phyloP scores from a whole-genome alignment of 176 grass and related monocot genomes.

The Oropetium thomaeum region DNA sequence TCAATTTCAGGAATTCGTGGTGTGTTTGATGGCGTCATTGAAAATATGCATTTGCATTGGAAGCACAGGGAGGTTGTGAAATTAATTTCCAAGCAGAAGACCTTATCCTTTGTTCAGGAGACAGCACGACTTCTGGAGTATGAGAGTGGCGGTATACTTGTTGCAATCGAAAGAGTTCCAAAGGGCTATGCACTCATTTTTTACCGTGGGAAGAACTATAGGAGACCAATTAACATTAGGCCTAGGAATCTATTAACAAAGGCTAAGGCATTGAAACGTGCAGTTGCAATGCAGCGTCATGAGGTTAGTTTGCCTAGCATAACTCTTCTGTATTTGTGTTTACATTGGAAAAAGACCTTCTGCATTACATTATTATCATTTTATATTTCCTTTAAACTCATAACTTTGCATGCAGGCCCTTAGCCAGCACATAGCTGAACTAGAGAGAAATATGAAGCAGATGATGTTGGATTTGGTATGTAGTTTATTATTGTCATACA shows the following conservation, averaged over 20 bases:
- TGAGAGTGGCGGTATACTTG: conserved; percentile 93
- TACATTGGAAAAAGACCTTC: neutral
- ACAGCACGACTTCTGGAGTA: conserved; percentile 82
- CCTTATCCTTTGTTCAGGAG: conserved; percentile 72
- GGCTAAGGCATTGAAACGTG: conserved; percentile 87
- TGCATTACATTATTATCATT: neutral
- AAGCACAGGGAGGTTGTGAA: conserved; percentile 95
- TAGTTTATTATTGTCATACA: conserved; percentile 13
- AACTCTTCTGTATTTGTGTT: neutral
- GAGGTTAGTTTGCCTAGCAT: conserved; percentile 52
- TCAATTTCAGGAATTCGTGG: conserved; percentile 68
- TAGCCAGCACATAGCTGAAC: conserved; percentile 79
- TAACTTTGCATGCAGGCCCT: conserved; percentile 67
- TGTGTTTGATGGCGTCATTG: conserved; percentile 94
- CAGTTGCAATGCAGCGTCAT: conserved; percentile 97
- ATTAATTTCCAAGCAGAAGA: conserved; percentile 94
- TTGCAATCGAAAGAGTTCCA: conserved; percentile 83
- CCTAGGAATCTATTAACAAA: conserved; percentile 96
- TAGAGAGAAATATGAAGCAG: conserved; percentile 67
- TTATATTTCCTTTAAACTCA: conserved; percentile 14
- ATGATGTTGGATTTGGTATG: conserved; percentile 89
- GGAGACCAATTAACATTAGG: conserved; percentile 92
- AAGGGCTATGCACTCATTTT: conserved; percentile 89
- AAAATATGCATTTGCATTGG: conserved; percentile 99
- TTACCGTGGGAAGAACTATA: conserved; percentile 95